These are phyloP conservation scores for Quercus bicolor DNA, from an alignment of 306 rosid genomes.

Conservation along the genomic window DNA sequence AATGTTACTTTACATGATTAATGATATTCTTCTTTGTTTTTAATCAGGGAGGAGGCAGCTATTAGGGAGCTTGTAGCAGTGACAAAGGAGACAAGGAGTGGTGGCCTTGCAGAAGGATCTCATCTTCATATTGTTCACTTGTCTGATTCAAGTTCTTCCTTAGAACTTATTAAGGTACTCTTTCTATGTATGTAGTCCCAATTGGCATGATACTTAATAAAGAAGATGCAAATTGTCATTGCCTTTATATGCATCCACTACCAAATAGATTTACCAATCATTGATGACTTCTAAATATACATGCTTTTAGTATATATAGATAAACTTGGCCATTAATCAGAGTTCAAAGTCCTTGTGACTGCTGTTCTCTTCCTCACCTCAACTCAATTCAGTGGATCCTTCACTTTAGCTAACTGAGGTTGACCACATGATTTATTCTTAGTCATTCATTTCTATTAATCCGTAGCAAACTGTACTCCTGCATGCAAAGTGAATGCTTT, in stretches of 20 bases:
- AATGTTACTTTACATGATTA: slow-evolving; percentile 1
- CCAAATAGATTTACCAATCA: neutral
- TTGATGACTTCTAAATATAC: neutral
- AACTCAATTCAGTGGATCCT: neutral
- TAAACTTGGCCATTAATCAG: too few relatives aligned
- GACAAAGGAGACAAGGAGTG: slow-evolving; percentile 64
- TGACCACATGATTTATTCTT: neutral
- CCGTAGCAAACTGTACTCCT: slow-evolving; percentile 4
- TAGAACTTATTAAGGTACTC: slow-evolving; percentile 76
- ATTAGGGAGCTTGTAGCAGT: slow-evolving; percentile 66
- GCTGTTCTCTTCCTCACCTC: neutral
- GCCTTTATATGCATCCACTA: neutral
- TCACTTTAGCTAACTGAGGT: neutral
- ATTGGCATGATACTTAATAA: neutral
- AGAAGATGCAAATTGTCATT: neutral
- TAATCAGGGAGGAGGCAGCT: slow-evolving; percentile 90
- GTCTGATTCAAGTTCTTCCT: slow-evolving; percentile 82
- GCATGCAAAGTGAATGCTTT: neutral
- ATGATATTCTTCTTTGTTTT: slow-evolving; percentile 7
- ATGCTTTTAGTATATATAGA: neutral
- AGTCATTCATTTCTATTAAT: neutral
- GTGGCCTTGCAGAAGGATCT: slow-evolving; percentile 86
- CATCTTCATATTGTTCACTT: slow-evolving; percentile 92
- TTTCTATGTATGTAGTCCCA: neutral
- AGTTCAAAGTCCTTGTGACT: neutral